phyloP scores from a whole-genome alignment of 2,329 filamentous ascomycete genomes.

The Curvularia verruculosa region DNA sequence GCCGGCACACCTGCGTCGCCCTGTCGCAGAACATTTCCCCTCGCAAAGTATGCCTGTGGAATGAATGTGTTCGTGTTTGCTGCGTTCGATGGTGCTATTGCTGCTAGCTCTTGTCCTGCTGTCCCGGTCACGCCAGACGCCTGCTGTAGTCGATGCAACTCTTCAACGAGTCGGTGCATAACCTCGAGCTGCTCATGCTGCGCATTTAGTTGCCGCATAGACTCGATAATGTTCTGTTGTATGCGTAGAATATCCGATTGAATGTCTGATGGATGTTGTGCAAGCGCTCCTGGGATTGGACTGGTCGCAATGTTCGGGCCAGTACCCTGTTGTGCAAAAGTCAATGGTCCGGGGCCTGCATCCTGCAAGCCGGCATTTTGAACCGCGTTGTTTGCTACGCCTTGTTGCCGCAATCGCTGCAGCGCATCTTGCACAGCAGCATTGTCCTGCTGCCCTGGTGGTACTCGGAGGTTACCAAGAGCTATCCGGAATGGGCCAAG shows the following conservation, averaged over 20 bases:
- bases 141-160: constrained; percentile 42
- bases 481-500: constrained; percentile 46
- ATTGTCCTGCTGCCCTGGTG: constrained; percentile 35
- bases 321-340: constrained; percentile 17
- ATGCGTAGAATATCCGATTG: constrained; percentile 46
- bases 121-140: constrained; percentile 32
- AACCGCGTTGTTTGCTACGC: constrained; percentile 30
- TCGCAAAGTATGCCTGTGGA: constrained; percentile 44
- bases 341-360: constrained; percentile 18
- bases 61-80: constrained; percentile 24
- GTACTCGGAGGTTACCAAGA: constrained; percentile 43
- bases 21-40: constrained; percentile 40
- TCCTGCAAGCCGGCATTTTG: constrained; percentile 29
- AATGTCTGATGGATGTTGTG: constrained; percentile 42
- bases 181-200: constrained; percentile 46
- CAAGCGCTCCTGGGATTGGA: constrained; percentile 28
- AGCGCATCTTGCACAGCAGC: constrained; percentile 31
- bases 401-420: constrained; percentile 33
- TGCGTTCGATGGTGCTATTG: constrained; percentile 33
- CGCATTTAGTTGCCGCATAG: constrained; percentile 41
- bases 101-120: constrained; percentile 35
- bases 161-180: constrained; percentile 39
- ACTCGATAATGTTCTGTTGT: constrained; percentile 47
- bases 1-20: constrained; percentile 44
- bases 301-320: constrained; percentile 14